Percentiles rank a stretch among this genome's conserved stretches.
Evolutionary conservation across 805 yeast genomes (phyloP).

Genomic region (Komagataella populi): DNA sequence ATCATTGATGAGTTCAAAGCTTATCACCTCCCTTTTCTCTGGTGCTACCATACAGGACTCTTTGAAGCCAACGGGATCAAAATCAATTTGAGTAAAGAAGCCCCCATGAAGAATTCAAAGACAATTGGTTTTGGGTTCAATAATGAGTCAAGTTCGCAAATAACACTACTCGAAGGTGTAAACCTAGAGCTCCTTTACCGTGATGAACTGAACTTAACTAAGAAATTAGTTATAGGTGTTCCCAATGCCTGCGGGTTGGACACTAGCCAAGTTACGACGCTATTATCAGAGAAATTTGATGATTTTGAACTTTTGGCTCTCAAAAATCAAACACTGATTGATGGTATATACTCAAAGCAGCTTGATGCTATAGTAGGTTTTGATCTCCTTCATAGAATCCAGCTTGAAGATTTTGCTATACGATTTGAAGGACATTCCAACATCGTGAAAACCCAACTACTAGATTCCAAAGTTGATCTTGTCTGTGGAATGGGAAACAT

Average conservation of each 20-base stretch:
- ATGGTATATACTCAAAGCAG: neutral
- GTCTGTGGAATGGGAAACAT: neutral
- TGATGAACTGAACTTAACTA: neutral
- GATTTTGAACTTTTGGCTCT: neutral
- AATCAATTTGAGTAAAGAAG: neutral
- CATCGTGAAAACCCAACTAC: neutral
- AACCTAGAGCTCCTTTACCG: neutral
- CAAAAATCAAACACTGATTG: neutral
- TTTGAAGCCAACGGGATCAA: neutral
- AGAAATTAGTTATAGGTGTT: neutral
- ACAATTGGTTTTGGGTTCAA: neutral
- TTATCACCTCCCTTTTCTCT: neutral
- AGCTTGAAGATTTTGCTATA: neutral
- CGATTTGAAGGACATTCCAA: neutral
- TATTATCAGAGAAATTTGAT: neutral
- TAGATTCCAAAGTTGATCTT: neutral
- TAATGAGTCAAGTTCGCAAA: neutral
- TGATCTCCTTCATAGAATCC: neutral
- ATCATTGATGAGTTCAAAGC: neutral
- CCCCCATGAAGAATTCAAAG: neutral
- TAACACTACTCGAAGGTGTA: neutral
- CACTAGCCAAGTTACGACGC: neutral
- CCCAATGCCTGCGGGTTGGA: neutral
- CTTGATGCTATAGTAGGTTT: neutral
- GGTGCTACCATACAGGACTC: neutral